Evolutionary conservation across 2,329 filamentous ascomycete genomes (phyloP).

Genomic region (Penicillium verrucosum): DNA sequence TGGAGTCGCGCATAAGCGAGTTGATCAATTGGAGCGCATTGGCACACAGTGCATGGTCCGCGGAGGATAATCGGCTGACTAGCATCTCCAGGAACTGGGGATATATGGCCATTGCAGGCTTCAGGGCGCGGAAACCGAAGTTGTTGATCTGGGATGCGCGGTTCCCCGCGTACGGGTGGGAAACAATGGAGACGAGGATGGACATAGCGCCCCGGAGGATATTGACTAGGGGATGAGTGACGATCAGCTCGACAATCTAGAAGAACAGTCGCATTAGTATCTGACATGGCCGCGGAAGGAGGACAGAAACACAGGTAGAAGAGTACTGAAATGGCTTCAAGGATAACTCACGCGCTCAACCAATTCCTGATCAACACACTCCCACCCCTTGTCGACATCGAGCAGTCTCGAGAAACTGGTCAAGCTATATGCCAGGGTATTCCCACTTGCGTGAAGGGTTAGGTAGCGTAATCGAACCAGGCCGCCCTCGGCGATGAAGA

Average conservation of each 20-base stretch:
- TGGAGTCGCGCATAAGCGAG: constrained; percentile 85
- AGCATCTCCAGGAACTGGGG: constrained; percentile 94
- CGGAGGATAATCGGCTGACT: constrained; percentile 84
- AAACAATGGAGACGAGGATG: constrained; percentile 88
- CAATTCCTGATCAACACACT: constrained; percentile 55
- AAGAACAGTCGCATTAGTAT: constrained; percentile 5
- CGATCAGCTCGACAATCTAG: constrained; percentile 83
- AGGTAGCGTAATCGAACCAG: constrained; percentile 76
- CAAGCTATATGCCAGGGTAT: constrained; percentile 91
- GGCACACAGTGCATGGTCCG: constrained; percentile 91
- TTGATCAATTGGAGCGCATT: constrained; percentile 96
- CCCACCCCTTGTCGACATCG: constrained; percentile 98
- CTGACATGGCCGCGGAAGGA: not conserved
- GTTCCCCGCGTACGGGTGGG: constrained; percentile 67
- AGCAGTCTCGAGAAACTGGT: constrained; percentile 83
- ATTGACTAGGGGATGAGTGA: constrained; percentile 93
- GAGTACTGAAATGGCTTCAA: not conserved
- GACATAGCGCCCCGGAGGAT: constrained; percentile 96
- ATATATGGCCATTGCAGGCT: constrained; percentile 85
- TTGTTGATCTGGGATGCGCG: constrained; percentile 55
- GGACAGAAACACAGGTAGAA: not conserved
- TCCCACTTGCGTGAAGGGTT: constrained; percentile 80
- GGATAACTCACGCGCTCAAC: constrained; percentile 55
- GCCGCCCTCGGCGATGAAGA: constrained; percentile 89
- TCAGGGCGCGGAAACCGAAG: constrained; percentile 87